Evolutionary conservation across 768 basidiomycete species (phyloP).

Genomic region (Termitomyces sp.): DNA sequence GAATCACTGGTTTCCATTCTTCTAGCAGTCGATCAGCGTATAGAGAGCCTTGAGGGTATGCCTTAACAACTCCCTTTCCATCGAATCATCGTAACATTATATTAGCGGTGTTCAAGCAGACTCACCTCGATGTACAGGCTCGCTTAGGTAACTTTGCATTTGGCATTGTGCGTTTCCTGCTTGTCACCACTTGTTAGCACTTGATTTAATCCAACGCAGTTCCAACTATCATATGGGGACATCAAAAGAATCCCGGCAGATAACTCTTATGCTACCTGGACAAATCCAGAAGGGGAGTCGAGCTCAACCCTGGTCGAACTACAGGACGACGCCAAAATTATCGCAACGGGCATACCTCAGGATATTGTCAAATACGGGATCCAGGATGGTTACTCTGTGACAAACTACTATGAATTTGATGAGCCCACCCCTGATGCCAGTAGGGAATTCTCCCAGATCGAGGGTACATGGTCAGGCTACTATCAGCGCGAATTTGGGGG

Average conservation of each 20-base stretch:
- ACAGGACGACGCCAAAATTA: slow-evolving; percentile 11
- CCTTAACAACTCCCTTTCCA: background rate
- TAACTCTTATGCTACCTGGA: slow-evolving; percentile 25
- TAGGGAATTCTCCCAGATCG: slow-evolving; percentile 14
- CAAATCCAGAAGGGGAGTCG: slow-evolving; percentile 16
- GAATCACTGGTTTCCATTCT: slow-evolving; percentile 27
- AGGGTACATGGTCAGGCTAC: slow-evolving; percentile 30
- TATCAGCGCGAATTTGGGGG: slow-evolving; percentile 19
- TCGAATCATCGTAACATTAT: background rate
- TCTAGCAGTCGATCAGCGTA: slow-evolving; percentile 23
- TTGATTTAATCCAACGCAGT: slow-evolving; percentile 12
- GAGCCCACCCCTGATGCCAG: slow-evolving; percentile 11
- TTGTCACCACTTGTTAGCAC: background rate
- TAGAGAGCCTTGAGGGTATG: slow-evolving; percentile 28
- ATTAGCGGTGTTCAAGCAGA: slow-evolving; percentile 30
- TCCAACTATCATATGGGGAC: slow-evolving; percentile 28
- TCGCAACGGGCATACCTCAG: slow-evolving; percentile 13
- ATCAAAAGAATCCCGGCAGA: slow-evolving; percentile 23
- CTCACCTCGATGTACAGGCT: slow-evolving; percentile 25
- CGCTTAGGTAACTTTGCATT: slow-evolving; percentile 32
- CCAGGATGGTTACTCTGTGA: slow-evolving; percentile 25
- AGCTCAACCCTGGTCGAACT: slow-evolving; percentile 10
- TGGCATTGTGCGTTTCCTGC: slow-evolving; percentile 23
- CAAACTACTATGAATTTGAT: slow-evolving; percentile 28
- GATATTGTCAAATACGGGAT: slow-evolving; percentile 27